Conservation (phyloP, 1,284 basidiomycete species). For the Cryptococcus floricola region DNA sequence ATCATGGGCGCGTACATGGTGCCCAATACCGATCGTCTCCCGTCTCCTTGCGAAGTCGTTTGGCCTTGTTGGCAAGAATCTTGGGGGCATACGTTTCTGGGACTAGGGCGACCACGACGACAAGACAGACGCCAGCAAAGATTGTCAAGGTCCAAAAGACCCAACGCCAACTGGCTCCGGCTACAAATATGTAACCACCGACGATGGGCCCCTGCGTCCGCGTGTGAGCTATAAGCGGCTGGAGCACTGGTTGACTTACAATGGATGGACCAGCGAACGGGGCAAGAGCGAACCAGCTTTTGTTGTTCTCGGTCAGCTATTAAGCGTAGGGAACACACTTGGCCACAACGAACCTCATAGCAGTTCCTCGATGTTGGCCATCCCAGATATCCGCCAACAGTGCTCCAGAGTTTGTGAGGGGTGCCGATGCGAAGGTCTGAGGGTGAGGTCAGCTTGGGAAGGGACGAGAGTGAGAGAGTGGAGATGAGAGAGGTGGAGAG, state of each 20-base stretch:
- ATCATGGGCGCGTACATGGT: conserved; percentile 34
- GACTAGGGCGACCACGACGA: conserved; percentile 60
- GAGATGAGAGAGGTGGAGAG: too few species aligned
- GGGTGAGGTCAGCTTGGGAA: too few species aligned
- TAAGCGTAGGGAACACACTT: too few species aligned
- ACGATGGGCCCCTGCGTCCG: conserved; percentile 58
- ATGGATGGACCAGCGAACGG: conserved; percentile 63
- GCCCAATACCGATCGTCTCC: conserved; percentile 64
- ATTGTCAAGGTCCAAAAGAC: conserved; percentile 68
- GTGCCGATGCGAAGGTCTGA: conserved; percentile 52
- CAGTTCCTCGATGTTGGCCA: conserved; percentile 62
- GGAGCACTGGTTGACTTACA: too few species aligned
- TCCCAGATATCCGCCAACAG: conserved; percentile 64
- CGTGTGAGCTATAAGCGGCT: too few species aligned
- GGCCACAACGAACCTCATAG: conserved; percentile 54
- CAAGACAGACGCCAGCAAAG: conserved; percentile 53
- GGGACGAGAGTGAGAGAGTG: too few species aligned
- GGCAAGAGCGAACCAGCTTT: conserved; percentile 57
- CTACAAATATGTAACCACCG: conserved; percentile 57
- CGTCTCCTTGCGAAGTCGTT: conserved; percentile 57
- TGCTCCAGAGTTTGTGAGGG: conserved; percentile 54
- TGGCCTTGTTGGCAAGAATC: conserved; percentile 57
- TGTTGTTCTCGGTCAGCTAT: too few species aligned
- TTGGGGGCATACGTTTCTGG: conserved; percentile 66
- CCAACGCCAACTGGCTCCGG: conserved; percentile 51